Evolutionary conservation across 2,329 filamentous ascomycete genomes (phyloP), one percentile per base, ranked within the genome.

Genomic region (Karstenula rhodostoma): DNA sequence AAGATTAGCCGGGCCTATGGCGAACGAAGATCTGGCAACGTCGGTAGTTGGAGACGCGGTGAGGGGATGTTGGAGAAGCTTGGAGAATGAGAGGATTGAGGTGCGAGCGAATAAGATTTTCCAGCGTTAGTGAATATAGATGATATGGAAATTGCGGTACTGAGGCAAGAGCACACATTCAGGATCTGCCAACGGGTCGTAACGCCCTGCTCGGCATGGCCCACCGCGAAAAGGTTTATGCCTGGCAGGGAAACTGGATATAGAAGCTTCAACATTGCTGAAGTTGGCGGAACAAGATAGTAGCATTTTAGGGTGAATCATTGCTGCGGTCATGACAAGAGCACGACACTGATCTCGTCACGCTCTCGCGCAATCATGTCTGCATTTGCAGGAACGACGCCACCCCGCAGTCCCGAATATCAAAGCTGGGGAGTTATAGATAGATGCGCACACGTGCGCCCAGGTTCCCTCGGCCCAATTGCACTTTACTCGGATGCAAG

Each of bases 11-110:
- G 66, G 66, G 13, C 37, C 57, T 64, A 59, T 66, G 62, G 58
- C 63, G 52, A 54, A 32, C 44, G 50, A 22, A 42, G 37, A 32
- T 37, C 51, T 32, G 44, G 44, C 19, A 43, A 23, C 29, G 25
- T 63, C 63, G 66, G 66, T 68, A 68, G 64, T 66, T 68, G 61
- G 58, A 43, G 63, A 64, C 43, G 58, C 42, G 42, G 37, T 58
- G 59, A 63, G 57, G 59, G 56, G 61, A 65, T 44, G 55, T 66
- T 66, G 61, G 63, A 46, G 60, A 53, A 61, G 57, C 48, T 23
- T 42, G 47, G 59, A 35, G 40, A 33, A 27, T 40, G 42, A 54
- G 47, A 42, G 13, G 54, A 50, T 23, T 15, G 15, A 32, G 7
- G 19, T 57, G 13, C n/a, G 29, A 44, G 19, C 32, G 40, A 49